Evolutionary conservation across 495 filamentous ascomycete genomes (phyloP), one percentile per base, ranked within the genome.

Genomic region (Hyaloscypha variabilis): DNA sequence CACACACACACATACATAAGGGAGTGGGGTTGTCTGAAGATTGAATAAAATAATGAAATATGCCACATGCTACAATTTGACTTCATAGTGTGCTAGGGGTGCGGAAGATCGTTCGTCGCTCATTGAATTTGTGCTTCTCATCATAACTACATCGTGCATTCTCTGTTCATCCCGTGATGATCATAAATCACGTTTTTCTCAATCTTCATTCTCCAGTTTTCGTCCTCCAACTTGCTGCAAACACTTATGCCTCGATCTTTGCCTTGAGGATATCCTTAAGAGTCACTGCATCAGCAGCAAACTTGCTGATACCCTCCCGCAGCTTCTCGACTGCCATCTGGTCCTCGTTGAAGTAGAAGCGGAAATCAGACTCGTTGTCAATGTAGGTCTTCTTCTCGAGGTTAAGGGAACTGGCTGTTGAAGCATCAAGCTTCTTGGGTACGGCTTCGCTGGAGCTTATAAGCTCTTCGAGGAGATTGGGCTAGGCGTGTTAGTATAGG

Each of bases 261-360:
- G 86, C 77, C 85, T 87, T 87, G 74, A 99, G 85, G 71, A 96
- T 93, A 62, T 87, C 86, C 88, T 97, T 98, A 65, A 99, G 89
- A 59, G 91, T 94, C 66, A 91, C 84, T 58, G 95, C 94, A 77
- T 98, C 95, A 65, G 94, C 96, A 34, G 96, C 94, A 77, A 99
- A 99, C 80, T 96, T 97, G 82, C 91, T 94, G 85, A 99, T 99
- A 82, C 95, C 95, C 81, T 98, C 94, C 53, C 92, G 88, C 67
- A 99, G 87, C 89, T 99, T 99, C 88, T 97, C 94, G 66, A 96
- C 92, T 61, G 91, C 95, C 95, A 99, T 99, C 66, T 92, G 86
- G 76, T 99, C 92, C 84, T 98, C 95, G 84, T 99, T 99, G 88
- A 99, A 96, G 80, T 94, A 90, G 85, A 97, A 99, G 76, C 95